These are phyloP conservation scores for Bolboschoenus planiculmis DNA, from an alignment of 176 grass and related monocot genomes.

Conservation along the genomic window DNA sequence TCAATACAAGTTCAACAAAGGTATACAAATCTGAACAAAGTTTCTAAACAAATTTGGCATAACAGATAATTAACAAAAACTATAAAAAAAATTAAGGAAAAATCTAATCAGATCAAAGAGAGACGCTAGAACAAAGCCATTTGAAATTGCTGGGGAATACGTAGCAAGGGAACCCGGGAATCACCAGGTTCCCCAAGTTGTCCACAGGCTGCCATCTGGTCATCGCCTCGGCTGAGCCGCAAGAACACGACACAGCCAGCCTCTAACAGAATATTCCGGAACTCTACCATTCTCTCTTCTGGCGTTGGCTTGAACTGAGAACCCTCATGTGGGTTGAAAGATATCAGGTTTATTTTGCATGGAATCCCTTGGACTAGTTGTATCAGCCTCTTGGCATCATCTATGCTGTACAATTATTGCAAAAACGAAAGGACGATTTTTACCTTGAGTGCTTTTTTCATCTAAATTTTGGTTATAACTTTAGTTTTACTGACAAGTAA, in stretches of 20 bases:
- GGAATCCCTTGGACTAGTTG: slow-evolving; percentile 63
- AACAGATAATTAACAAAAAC: background rate
- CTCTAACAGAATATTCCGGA: slow-evolving; percentile 67
- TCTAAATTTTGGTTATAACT: background rate
- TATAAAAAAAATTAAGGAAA: background rate
- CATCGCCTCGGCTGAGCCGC: slow-evolving; percentile 74
- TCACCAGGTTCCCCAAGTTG: slow-evolving; percentile 65
- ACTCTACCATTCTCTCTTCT: slow-evolving; percentile 72
- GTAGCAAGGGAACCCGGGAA: slow-evolving; percentile 53
- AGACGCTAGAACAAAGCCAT: slow-evolving; percentile 35
- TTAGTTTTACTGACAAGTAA: background rate
- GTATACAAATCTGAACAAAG: background rate
- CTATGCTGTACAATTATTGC: slow-evolving; percentile 35
- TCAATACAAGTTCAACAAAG: background rate
- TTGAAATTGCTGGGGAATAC: slow-evolving; percentile 71
- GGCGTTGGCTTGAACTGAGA: slow-evolving; percentile 80
- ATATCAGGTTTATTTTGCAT: slow-evolving; percentile 92
- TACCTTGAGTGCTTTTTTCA: background rate
- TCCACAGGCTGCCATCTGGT: slow-evolving; percentile 84
- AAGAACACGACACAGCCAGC: slow-evolving; percentile 56
- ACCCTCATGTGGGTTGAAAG: slow-evolving; percentile 80
- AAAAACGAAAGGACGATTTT: background rate
- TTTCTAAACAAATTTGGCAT: background rate
- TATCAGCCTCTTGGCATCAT: slow-evolving; percentile 78
- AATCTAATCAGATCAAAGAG: background rate